phyloP scores from a whole-genome alignment of 2,329 filamentous ascomycete species.

The Colletotrichum liriopes region DNA sequence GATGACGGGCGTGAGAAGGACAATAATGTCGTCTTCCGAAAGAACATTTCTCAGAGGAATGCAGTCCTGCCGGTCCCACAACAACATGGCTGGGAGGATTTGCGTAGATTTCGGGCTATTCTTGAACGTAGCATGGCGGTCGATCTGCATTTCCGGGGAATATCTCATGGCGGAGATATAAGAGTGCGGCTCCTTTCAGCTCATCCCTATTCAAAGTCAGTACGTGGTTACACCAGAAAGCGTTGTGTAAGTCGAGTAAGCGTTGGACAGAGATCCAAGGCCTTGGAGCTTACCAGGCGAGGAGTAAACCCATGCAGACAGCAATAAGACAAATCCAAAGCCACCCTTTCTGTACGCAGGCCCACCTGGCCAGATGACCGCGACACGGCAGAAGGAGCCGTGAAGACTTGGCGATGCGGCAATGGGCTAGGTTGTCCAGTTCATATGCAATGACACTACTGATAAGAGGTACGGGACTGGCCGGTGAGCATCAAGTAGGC shows the following conservation, averaged over 20 bases:
- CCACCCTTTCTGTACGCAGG: neutral
- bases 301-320: neutral
- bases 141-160: slow-evolving; percentile 36
- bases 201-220: slow-evolving; percentile 33
- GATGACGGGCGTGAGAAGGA: slow-evolving; percentile 73
- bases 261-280: neutral
- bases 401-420: neutral
- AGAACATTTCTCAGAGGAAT: slow-evolving; percentile 65
- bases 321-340: neutral
- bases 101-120: slow-evolving; percentile 11
- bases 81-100: slow-evolving; percentile 47
- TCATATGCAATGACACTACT: neutral
- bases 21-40: slow-evolving; percentile 67
- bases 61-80: slow-evolving; percentile 62
- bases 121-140: slow-evolving; percentile 14
- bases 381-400: neutral
- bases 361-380: neutral
- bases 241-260: neutral
- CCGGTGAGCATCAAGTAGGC: neutral
- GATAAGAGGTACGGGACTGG: neutral
- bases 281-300: slow-evolving; percentile 13
- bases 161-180: slow-evolving; percentile 32
- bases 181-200: slow-evolving; percentile 1
- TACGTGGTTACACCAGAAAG: neutral
- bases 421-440: neutral